Percentiles rank a stretch among this genome's conserved stretches.
phyloP scores from a whole-genome alignment of 495 filamentous ascomycete genomes.

The Aspergillus sparsus region DNA sequence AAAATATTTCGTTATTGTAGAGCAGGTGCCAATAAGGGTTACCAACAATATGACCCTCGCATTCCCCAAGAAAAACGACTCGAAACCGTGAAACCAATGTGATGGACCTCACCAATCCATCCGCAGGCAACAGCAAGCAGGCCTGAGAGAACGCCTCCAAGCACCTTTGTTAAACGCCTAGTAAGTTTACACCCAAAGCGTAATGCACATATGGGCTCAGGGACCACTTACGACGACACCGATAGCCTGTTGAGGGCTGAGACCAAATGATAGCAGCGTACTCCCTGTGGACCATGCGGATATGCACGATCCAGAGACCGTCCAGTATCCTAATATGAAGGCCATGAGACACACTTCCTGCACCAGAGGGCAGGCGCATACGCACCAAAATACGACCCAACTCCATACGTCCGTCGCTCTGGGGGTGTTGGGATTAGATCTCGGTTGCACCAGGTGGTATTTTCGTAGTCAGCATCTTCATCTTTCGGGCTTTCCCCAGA shows the following conservation, averaged over 20 bases:
- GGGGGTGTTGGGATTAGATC: conserved; percentile 12
- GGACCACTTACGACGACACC: conserved; percentile 7
- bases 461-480: conserved; percentile 15
- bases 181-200: no score
- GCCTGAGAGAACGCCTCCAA: conserved; percentile 3
- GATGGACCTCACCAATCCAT: conserved; percentile 14
- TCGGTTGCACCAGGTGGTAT: conserved; percentile 16
- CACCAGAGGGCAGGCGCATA: not conserved
- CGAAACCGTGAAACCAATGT: conserved; percentile 14
- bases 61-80: conserved; percentile 15
- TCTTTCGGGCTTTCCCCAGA: not conserved
- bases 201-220: no score
- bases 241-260: conserved; percentile 16
- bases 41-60: conserved; percentile 14
- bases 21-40: not conserved
- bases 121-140: not conserved
- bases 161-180: no score
- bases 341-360: not conserved
- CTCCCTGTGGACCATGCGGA: conserved; percentile 15
- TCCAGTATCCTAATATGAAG: conserved; percentile 10
- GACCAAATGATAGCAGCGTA: conserved; percentile 10
- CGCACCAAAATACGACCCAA: conserved; percentile 13
- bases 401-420: conserved; percentile 9
- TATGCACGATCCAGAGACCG: conserved; percentile 10
- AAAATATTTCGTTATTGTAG: no score